Percentiles rank a stretch among this genome's conserved stretches.
Evolutionary conservation across 441 rosid genomes (phyloP).

Genomic region (Croton setiger): DNA sequence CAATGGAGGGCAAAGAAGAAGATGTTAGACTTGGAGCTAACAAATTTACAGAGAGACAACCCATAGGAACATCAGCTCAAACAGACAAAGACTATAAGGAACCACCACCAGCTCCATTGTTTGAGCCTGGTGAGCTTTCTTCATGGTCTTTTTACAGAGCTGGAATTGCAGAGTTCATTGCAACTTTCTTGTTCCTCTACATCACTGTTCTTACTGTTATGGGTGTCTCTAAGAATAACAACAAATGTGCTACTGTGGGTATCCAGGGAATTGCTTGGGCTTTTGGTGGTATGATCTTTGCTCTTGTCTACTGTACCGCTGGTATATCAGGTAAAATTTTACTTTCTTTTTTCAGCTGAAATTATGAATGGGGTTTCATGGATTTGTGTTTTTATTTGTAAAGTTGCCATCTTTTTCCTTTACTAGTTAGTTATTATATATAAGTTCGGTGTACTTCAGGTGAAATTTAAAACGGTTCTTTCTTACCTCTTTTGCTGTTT

Average conservation of each 20-base stretch:
- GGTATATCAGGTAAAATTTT: constrained; percentile 67
- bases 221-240: constrained; percentile 57
- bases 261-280: constrained; percentile 98
- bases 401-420: not conserved
- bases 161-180: constrained; percentile 86
- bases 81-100: constrained; percentile 72
- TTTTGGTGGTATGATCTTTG: constrained; percentile 97
- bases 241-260: constrained; percentile 73
- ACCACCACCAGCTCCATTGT: constrained; percentile 89
- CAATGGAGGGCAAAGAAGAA: constrained; percentile 89
- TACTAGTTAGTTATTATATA: no score
- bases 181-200: constrained; percentile 79
- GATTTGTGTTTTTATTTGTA: not conserved
- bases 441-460: not conserved
- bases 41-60: constrained; percentile 77
- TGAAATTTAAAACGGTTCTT: no score
- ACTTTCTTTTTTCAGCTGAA: not conserved
- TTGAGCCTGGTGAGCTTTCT: constrained; percentile 63
- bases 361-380: not conserved
- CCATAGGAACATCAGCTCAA: constrained; percentile 79
- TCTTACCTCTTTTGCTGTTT: not conserved
- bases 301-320: constrained; percentile 91
- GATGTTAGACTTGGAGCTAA: constrained; percentile 87
- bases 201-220: constrained; percentile 74
- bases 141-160: constrained; percentile 93